Evolutionary conservation across 805 yeast species (phyloP).

Genomic region (Blastobotrys chiropterorum): DNA sequence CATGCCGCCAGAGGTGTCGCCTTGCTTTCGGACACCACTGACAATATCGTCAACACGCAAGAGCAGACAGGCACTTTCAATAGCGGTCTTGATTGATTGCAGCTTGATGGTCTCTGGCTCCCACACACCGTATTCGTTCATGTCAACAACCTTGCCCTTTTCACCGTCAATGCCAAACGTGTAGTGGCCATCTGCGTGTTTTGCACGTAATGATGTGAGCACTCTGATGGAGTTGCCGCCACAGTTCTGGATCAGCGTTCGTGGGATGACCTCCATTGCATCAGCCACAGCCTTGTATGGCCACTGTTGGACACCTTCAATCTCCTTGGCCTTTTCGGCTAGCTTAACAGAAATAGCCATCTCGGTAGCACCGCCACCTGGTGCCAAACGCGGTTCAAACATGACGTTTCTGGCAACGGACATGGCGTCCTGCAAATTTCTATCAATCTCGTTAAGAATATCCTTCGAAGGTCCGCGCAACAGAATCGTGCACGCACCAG

Average conservation of each 20-base stretch:
- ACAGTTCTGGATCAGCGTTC: slow-evolving; percentile 94
- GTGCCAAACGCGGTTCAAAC: slow-evolving; percentile 89
- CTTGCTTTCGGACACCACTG: slow-evolving; percentile 73
- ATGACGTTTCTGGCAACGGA: slow-evolving; percentile 93
- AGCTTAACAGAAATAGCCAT: slow-evolving; percentile 92
- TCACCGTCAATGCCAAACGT: slow-evolving; percentile 96
- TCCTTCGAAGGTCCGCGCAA: slow-evolving; percentile 97
- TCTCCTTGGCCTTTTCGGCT: slow-evolving; percentile 82
- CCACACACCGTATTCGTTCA: slow-evolving; percentile 96
- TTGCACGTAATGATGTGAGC: slow-evolving; percentile 86
- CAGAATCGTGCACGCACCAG: slow-evolving; percentile 88
- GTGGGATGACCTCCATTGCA: slow-evolving; percentile 97
- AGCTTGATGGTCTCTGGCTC: slow-evolving; percentile 98
- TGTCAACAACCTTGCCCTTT: slow-evolving; percentile 86
- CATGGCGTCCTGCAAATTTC: slow-evolving; percentile 98
- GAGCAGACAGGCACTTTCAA: slow-evolving; percentile 91
- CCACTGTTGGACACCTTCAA: slow-evolving; percentile 96
- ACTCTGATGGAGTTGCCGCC: slow-evolving; percentile 94
- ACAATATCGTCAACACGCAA: slow-evolving; percentile 97
- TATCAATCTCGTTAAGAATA: slow-evolving; percentile 89
- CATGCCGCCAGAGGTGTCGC: not conserved
- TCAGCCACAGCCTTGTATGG: slow-evolving; percentile 99
- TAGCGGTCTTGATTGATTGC: slow-evolving; percentile 95
- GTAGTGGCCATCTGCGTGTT: slow-evolving; percentile 83
- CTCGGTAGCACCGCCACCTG: slow-evolving; percentile 99